A percentile compares a stretch with the other conserved stretches of the same genome.
phyloP scores from a whole-genome alignment of 2,329 filamentous ascomycete genomes.

The Ampelomyces quisqualis region DNA sequence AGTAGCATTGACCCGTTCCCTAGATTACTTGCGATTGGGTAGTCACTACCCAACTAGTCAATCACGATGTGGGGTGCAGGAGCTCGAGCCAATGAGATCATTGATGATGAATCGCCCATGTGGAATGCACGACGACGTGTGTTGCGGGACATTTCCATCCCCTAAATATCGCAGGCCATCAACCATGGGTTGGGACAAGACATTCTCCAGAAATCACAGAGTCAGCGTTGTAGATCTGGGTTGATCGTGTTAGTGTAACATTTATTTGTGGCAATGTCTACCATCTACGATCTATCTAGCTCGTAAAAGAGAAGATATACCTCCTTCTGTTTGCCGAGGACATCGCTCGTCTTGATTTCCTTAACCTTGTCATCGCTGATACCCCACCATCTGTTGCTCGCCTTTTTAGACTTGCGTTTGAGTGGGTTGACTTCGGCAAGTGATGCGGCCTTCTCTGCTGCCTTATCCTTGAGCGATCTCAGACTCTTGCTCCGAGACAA shows the following conservation, averaged over 20 bases:
- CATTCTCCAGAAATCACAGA: too few species aligned
- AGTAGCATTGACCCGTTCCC: slow-evolving; percentile 18
- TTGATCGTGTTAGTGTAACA: not conserved
- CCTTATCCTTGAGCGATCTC: slow-evolving; percentile 38
- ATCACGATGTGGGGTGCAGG: slow-evolving; percentile 16
- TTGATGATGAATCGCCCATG: slow-evolving; percentile 21
- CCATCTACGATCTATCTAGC: slow-evolving; percentile 57
- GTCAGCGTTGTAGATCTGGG: too few species aligned
- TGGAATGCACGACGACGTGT: not conserved
- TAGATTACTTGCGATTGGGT: slow-evolving; percentile 3
- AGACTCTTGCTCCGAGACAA: slow-evolving; percentile 29
- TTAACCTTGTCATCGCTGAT: slow-evolving; percentile 97
- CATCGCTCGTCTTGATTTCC: slow-evolving; percentile 88
- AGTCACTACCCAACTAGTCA: slow-evolving; percentile 4
- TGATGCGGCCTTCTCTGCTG: slow-evolving; percentile 29
- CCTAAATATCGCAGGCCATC: too few species aligned
- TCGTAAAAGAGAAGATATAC: slow-evolving; percentile 98
- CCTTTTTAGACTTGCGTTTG: slow-evolving; percentile 59
- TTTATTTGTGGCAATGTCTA: too few species aligned
- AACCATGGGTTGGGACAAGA: too few species aligned
- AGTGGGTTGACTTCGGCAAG: slow-evolving; percentile 50
- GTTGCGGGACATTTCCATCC: too few species aligned
- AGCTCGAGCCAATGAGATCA: slow-evolving; percentile 19
- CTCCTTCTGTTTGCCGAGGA: slow-evolving; percentile 90
- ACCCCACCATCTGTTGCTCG: slow-evolving; percentile 86